Percentiles rank a stretch among this genome's conserved stretches.
phyloP scores from a whole-genome alignment of 164 flowering plant species.

The Annona cherimola region DNA sequence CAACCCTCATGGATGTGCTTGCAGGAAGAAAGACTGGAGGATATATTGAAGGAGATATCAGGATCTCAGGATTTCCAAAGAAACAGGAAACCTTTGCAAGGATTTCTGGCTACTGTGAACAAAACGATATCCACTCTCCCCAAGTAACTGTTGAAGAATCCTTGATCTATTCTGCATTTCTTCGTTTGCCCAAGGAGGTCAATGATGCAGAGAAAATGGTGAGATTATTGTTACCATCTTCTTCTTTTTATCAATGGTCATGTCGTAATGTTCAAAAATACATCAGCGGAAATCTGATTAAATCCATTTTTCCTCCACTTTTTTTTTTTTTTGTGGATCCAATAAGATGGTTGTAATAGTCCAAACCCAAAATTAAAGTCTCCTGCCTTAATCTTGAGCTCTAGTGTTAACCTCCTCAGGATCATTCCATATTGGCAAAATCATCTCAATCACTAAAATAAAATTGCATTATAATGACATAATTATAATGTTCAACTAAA shows the following conservation, averaged over 20 bases:
- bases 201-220: conserved; percentile 73
- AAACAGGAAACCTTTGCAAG: conserved; percentile 95
- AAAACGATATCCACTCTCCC: conserved; percentile 37
- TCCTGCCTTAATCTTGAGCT: background rate
- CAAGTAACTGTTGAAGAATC: conserved; percentile 57
- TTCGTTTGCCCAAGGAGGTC: conserved; percentile 82
- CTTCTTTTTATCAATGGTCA: too few species aligned
- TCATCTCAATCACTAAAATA: too few species aligned
- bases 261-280: too few species aligned
- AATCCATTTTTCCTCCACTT: background rate
- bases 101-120: conserved; percentile 58
- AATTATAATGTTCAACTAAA: too few species aligned
- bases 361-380: background rate
- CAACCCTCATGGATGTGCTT: conserved; percentile 59
- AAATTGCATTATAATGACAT: too few species aligned
- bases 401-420: too few species aligned
- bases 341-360: background rate
- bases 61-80: conserved; percentile 87
- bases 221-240: conserved; percentile 2
- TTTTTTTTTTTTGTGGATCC: background rate
- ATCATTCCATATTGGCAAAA: too few species aligned
- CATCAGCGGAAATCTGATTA: too few species aligned
- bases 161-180: conserved; percentile 90
- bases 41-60: conserved; percentile 81
- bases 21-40: conserved; percentile 62